phyloP scores from a whole-genome alignment of 1,284 basidiomycete genomes.

The Ganoderma sp. region DNA sequence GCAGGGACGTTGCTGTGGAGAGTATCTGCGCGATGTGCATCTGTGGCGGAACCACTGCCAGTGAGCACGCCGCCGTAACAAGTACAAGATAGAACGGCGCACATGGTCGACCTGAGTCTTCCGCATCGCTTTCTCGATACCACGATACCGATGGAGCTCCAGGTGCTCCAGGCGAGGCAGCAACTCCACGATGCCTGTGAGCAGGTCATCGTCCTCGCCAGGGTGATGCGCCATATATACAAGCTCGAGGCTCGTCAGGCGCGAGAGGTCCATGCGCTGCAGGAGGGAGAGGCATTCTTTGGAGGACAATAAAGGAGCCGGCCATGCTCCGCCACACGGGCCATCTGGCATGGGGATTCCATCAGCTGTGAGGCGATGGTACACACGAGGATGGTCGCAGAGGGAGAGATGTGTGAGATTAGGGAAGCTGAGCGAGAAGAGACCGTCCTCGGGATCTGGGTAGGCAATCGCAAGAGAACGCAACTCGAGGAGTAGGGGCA shows the following conservation, averaged over 20 bases:
- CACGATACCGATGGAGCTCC: conserved; percentile 16
- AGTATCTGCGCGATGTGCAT: conserved; percentile 7
- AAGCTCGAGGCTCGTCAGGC: conserved; percentile 7
- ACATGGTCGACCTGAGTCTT: not conserved
- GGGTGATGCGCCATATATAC: not conserved
- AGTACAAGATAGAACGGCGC: not conserved
- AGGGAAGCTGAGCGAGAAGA: conserved; percentile 5
- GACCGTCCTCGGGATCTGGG: not conserved
- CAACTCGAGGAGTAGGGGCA: not conserved
- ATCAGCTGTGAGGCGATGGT: not conserved
- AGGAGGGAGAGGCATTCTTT: not conserved
- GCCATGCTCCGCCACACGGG: no score
- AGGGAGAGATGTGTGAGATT: conserved; percentile 8
- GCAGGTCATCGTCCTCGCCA: conserved; percentile 2
- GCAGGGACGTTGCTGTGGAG: not conserved
- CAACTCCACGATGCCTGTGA: not conserved
- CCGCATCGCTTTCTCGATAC: no score
- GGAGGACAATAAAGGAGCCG: not conserved
- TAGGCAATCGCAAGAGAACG: not conserved
- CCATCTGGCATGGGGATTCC: no score
- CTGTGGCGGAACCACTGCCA: not conserved
- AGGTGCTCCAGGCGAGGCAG: not conserved
- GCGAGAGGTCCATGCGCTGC: conserved; percentile 6
- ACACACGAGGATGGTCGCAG: conserved; percentile 18
- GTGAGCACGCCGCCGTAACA: no score